Evolutionary conservation across 108 stramenopile species (phyloP).

Genomic region (Nitzschia sp.): DNA sequence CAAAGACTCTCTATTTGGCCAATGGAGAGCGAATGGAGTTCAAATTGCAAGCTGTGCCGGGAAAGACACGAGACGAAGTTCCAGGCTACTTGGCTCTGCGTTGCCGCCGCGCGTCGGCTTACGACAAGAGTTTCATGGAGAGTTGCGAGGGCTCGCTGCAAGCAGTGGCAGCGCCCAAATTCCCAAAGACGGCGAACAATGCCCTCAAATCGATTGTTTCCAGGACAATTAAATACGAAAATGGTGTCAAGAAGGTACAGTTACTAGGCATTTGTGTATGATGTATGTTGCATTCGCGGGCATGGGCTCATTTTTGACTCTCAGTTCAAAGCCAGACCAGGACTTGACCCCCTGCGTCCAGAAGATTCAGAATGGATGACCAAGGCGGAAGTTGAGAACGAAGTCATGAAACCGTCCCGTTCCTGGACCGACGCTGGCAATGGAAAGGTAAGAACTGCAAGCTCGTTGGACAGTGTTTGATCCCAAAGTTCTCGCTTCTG

Average conservation of each 20-base stretch:
- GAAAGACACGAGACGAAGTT: constrained; percentile 1
- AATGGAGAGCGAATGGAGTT: constrained; percentile 68
- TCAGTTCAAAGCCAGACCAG: constrained; percentile 53
- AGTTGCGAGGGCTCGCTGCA: constrained; percentile 26
- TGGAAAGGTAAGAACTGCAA: constrained; percentile 32
- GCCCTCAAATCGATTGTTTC: constrained; percentile 45
- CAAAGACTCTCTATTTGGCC: constrained; percentile 50
- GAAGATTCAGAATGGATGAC: constrained; percentile 78
- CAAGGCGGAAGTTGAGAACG: constrained; percentile 50
- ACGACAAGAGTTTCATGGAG: constrained; percentile 77
- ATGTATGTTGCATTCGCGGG: neutral
- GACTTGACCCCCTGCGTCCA: constrained; percentile 62
- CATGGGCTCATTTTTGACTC: neutral
- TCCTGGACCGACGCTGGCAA: constrained; percentile 73
- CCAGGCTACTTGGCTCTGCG: constrained; percentile 64
- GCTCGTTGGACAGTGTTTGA: neutral
- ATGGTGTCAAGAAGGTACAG: constrained; percentile 22
- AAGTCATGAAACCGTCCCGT: constrained; percentile 44
- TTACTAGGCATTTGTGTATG: neutral
- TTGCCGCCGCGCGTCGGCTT: constrained; percentile 64
- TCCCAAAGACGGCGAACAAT: constrained; percentile 19
- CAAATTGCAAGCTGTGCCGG: constrained; percentile 30
- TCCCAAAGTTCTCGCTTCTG: neutral
- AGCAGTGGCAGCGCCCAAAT: constrained; percentile 24
- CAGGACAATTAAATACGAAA: constrained; percentile 40